Conservation (phyloP, 2,329 filamentous ascomycete genomes). For the Pseudogymnoascus sp. region DNA sequence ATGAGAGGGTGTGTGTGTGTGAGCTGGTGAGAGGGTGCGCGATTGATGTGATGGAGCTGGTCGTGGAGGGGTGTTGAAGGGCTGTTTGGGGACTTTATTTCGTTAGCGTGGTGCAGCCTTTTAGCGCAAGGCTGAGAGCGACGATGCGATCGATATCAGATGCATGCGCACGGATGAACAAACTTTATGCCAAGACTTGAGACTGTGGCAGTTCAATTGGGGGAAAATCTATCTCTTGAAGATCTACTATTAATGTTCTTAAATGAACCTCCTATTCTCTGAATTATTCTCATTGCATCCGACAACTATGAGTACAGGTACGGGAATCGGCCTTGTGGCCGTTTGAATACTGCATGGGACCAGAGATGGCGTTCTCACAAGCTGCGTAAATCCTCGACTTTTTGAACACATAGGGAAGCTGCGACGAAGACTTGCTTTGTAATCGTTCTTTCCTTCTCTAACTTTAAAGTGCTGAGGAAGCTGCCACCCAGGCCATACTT, state of each 20-base stretch:
- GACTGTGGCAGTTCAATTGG: neutral
- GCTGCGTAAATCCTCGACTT: neutral
- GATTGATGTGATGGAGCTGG: neutral
- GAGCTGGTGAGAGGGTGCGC: neutral
- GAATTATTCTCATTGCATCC: neutral
- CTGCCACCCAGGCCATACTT: neutral
- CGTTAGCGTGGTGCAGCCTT: conserved; percentile 2
- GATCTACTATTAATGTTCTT: neutral
- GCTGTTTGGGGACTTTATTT: conserved; percentile 4
- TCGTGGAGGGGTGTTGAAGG: neutral
- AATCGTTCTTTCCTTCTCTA: neutral
- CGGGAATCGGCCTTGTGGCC: neutral
- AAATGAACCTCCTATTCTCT: too few relatives aligned
- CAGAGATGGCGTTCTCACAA: neutral
- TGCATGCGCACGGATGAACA: neutral
- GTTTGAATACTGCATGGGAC: neutral
- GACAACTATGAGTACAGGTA: neutral
- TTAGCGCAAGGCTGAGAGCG: conserved; percentile 3
- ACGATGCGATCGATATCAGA: neutral
- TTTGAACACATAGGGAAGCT: neutral
- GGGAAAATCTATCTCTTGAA: neutral
- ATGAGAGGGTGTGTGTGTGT: neutral
- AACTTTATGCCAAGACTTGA: neutral
- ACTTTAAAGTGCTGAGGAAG: neutral
- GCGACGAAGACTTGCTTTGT: neutral